Percentiles rank a stretch among this genome's conserved stretches.
Conservation (phyloP, 169 alveolate genomes). For the Plasmodium gaboni region DNA sequence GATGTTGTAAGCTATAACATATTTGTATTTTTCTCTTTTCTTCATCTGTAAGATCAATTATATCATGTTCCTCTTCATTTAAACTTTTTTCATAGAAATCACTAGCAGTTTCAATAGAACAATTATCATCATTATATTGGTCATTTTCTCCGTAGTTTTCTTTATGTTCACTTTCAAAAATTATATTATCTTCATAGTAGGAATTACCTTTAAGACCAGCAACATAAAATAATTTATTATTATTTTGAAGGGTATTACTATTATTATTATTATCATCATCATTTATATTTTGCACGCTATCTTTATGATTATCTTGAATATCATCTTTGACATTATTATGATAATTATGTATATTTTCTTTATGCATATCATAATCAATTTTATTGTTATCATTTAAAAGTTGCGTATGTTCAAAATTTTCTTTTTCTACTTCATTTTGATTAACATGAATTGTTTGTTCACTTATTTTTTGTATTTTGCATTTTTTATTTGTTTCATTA, state of each 20-base stretch:
- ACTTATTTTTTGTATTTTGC: no score
- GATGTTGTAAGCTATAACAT: constrained; percentile 97
- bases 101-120: constrained; percentile 55
- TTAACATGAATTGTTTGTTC: no score
- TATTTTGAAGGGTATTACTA: neutral
- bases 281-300: no score
- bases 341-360: no score
- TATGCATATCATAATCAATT: neutral
- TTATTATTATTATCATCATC: no score
- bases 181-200: constrained; percentile 63
- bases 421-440: no score
- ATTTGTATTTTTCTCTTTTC: constrained; percentile 87
- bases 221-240: neutral
- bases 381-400: neutral
- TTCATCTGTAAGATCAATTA: constrained; percentile 68
- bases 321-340: no score
- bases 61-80: constrained; percentile 74
- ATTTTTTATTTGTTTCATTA: no score
- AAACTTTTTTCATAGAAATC: constrained; percentile 36
- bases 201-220: constrained; percentile 53
- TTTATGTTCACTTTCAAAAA: constrained; percentile 16
- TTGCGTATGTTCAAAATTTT: no score
- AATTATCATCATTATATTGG: constrained; percentile 21
- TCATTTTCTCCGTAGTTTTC: constrained; percentile 44
- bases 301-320: no score